phyloP scores from a whole-genome alignment of 331 rosid species.

The Arachis monticola region DNA sequence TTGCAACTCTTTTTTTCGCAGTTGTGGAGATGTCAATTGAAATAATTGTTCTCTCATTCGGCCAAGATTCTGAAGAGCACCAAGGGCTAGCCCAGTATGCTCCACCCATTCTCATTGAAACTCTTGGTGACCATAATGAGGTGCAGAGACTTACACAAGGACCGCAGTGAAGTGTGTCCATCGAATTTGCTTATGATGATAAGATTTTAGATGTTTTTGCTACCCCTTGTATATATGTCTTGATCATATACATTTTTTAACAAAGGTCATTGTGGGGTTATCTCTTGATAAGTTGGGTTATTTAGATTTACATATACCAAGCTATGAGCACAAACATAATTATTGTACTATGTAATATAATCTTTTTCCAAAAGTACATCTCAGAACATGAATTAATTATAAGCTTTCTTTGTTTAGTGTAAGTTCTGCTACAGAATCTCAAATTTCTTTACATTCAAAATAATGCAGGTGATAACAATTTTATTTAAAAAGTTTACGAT shows the following conservation, averaged over 20 bases:
- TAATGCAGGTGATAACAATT: no score
- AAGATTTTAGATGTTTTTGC: conserved; percentile 39
- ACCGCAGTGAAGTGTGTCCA: conserved; percentile 33
- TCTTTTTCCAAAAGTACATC: no score
- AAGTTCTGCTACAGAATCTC: not conserved
- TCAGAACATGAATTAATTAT: no score
- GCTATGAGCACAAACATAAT: not conserved
- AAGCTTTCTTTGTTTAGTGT: no score
- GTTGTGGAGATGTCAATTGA: conserved; percentile 99
- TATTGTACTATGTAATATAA: no score
- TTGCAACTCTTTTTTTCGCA: conserved; percentile 90
- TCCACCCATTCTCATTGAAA: conserved; percentile 91
- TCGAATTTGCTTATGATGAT: conserved; percentile 34
- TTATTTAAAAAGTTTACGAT: no score
- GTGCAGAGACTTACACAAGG: conserved; percentile 56
- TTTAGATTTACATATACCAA: not conserved
- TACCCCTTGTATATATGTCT: conserved; percentile 52
- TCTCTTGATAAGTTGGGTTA: conserved; percentile 25
- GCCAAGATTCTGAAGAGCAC: conserved; percentile 98
- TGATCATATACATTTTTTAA: conserved; percentile 36
- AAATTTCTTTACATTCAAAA: no score
- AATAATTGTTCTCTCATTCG: conserved; percentile 86
- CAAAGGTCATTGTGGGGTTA: conserved; percentile 21
- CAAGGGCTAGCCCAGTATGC: conserved; percentile 98
- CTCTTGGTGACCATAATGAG: conserved; percentile 84